These are phyloP conservation scores for Extremus antarcticus DNA, from an alignment of 495 filamentous ascomycete genomes.

Conservation along the genomic window DNA sequence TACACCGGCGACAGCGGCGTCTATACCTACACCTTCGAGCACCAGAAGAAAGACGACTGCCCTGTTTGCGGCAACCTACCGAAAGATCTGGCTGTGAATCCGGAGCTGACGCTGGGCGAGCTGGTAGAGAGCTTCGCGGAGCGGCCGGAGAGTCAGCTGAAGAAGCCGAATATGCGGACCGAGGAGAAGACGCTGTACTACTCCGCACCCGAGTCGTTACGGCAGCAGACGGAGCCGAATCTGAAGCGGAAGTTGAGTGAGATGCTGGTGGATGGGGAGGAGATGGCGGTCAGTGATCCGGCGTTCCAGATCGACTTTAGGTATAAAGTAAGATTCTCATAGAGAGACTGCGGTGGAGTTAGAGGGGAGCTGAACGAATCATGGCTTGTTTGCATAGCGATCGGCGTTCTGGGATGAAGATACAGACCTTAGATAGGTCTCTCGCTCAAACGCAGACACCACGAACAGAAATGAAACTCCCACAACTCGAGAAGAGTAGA, in stretches of 20 bases:
- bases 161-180: constrained; percentile 80
- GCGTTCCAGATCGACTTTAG: constrained; percentile 48
- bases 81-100: constrained; percentile 58
- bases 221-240: constrained; percentile 72
- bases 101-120: constrained; percentile 62
- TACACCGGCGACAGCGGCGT: constrained; percentile 91
- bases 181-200: constrained; percentile 81
- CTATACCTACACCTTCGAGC: constrained; percentile 94
- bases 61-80: constrained; percentile 84
- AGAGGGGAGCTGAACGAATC: neutral
- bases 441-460: neutral
- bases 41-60: constrained; percentile 84
- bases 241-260: constrained; percentile 63
- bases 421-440: neutral
- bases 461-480: neutral
- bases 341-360: neutral
- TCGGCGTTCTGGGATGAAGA: neutral
- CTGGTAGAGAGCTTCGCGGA: constrained; percentile 79
- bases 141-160: constrained; percentile 58
- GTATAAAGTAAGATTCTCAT: constrained; percentile 48
- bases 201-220: constrained; percentile 66
- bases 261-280: constrained; percentile 53
- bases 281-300: constrained; percentile 72
- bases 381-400: neutral
- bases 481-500: neutral